Base-by-base conservation (phyloP, 805 yeast species). In the Saccharomyces paradoxus region DNA sequence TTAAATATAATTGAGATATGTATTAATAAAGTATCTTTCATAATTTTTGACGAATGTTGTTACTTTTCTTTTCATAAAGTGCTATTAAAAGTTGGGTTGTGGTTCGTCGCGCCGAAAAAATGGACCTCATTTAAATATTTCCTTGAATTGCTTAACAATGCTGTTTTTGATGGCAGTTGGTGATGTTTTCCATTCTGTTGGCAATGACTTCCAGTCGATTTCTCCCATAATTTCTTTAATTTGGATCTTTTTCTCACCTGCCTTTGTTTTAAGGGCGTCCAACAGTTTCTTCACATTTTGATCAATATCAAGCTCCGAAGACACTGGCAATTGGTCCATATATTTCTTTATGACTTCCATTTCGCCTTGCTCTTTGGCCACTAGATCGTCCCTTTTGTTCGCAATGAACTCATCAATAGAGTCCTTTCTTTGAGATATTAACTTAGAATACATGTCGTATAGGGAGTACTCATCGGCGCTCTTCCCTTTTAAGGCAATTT, bases 341-440 rank as follows among this genome's bases (percentile, higher is more conserved):
- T 81, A 76, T 14, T 63, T 59, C 28, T 75, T 59, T 46, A 83
- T 73, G 32, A 81, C 63, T 0, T 57, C 66, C 29, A 76, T 61
- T 66, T 83, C 86, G 21, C 67, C 63, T 24, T 65, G 60, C 67
- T 83, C 88, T 53, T 75, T 76, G n/a, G 74, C 77, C 1, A 77
- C 83, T 56, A 83, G 68, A 56, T 83, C 87, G 2, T 61, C 65
- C 58, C 88, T 75, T 9, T 72, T 66, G 51, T 78, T 78, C 17
- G 69, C 66, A 12, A 60, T 50, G 61, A 77, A 83, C 60, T 81
- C 81, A 10, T 65, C 70, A 48, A 76, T 75, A 0, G 85, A 77
- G 55, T 80, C 81, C 28, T 59, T 61, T 57, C 86, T 74, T 60
- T 81, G 82, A 24, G 72, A 69, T 31, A 81, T 69, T 59, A 81